Evolutionary conservation across 768 basidiomycete genomes (phyloP), one percentile per base, ranked within the genome.

Genomic region (Dendrothele bispora): DNA sequence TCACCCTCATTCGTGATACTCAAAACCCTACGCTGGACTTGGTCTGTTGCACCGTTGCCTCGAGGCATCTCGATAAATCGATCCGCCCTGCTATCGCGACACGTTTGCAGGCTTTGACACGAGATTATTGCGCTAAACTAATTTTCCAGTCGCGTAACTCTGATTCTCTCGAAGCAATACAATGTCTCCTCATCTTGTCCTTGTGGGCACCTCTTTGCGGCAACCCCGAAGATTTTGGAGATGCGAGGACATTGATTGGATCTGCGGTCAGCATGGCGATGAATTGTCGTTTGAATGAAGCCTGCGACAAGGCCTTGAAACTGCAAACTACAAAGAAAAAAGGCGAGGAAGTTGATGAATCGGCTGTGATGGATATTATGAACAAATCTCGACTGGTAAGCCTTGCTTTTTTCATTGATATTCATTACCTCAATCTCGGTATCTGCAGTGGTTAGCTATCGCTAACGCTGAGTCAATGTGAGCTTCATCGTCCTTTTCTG

Each of bases 261-360:
- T 40, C 39, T n/a, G 73, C 73, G 11, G 66, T 73, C 27, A 72
- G 64, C 39, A 73, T 73, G 72, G 71, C 71, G 18, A 65, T 68
- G 58, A 71, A 73, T 47, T 56, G 75, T 49, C 68, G 63, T 29
- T 55, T 72, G 4, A 66, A 65, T 39, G 65, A 70, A 49, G 67
- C 70, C 4, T 63, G 66, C 55, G 53, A 58, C 7, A 63, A 67
- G 39, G 62, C 60, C 26, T 53, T 50, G 34, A 58, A 55, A 1
- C 57, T 70, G 27, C 55, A 61, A 21, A 53, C 49, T 30, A 46
- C 60, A 20, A 57, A 53, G 34, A 63, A 63, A 46, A 17, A 38
- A 6, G 47, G 35, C 18, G 45, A 55, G 12, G 53, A 50, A n/a
- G 62, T 66, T 3, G 52, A 57, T 3, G 50, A 53, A 22, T 46